Percentiles rank a stretch among this genome's conserved stretches.
These are phyloP conservation scores for Aureobasidium zeae DNA, from an alignment of 2,329 filamentous ascomycete genomes.

Conservation along the genomic window DNA sequence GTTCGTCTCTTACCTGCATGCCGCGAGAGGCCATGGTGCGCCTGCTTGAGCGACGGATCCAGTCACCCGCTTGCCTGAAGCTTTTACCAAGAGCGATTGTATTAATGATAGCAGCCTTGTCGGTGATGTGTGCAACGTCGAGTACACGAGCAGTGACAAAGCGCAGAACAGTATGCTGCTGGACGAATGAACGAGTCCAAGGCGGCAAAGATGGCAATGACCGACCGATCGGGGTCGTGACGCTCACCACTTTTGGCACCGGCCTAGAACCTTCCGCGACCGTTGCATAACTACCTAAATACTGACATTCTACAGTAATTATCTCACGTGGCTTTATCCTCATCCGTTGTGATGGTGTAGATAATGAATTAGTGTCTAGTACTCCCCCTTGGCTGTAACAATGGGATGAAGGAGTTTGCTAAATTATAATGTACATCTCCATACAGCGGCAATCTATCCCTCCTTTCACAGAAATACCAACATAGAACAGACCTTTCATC, in stretches of 20 bases:
- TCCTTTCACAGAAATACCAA: too few species aligned
- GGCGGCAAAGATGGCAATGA: constrained; percentile 1
- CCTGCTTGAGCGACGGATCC: neutral
- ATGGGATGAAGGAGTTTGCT: too few species aligned
- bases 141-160: neutral
- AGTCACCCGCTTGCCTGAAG: too few species aligned
- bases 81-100: too few species aligned
- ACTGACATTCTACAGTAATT: neutral
- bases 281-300: neutral
- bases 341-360: too few species aligned
- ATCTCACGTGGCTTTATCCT: too few species aligned
- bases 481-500: neutral
- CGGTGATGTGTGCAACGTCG: neutral
- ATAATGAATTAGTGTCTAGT: too few species aligned
- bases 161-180: too few species aligned
- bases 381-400: too few species aligned
- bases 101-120: too few species aligned
- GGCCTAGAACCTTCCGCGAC: constrained; percentile 9
- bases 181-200: neutral
- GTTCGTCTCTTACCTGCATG: constrained; percentile 3
- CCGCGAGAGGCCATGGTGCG: constrained; percentile 14
- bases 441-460: too few species aligned
- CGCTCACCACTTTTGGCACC: constrained; percentile 3
- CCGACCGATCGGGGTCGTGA: neutral
- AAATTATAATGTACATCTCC: too few species aligned